Percentiles rank a stretch among this genome's conserved stretches.
phyloP scores from a whole-genome alignment of 139 green algal genomes.

The Gonium pectorale region DNA sequence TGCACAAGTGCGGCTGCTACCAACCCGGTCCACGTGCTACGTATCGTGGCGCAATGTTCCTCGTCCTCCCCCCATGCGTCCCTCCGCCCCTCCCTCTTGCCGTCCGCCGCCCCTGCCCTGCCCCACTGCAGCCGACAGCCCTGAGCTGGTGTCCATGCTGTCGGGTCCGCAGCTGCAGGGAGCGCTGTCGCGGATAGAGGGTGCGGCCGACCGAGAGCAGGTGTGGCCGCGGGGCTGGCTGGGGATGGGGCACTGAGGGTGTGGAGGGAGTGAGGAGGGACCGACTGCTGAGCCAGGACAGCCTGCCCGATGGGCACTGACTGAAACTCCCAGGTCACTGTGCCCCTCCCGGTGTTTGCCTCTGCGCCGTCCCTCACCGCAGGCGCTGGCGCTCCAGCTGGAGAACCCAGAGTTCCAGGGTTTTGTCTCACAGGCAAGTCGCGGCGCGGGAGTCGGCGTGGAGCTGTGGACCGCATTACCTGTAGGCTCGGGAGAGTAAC shows the following conservation, averaged over 20 bases:
- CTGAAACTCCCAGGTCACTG: too few species aligned
- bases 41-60: too few species aligned
- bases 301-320: neutral
- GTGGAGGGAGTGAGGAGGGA: neutral
- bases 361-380: neutral
- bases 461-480: neutral
- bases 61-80: too few species aligned
- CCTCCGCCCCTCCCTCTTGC: too few species aligned
- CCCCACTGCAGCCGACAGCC: neutral
- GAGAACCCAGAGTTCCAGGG: slow-evolving; percentile 14
- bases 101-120: too few species aligned
- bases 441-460: neutral
- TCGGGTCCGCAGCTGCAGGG: slow-evolving; percentile 11
- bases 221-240: neutral
- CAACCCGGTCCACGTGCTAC: too few species aligned
- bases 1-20: too few species aligned
- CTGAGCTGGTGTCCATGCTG: slow-evolving; percentile 2
- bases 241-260: neutral
- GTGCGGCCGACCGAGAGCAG: slow-evolving; percentile 21
- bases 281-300: neutral
- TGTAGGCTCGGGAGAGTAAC: too few species aligned
- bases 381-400: slow-evolving; percentile 15
- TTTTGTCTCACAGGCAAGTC: slow-evolving; percentile 17
- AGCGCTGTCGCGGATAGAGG: slow-evolving; percentile 10
- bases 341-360: neutral